Evolutionary conservation across 225 moss, liverwort and hornwort genomes (phyloP), one percentile per base, ranked within the genome.

Genomic region (Polytrichum commune): DNA sequence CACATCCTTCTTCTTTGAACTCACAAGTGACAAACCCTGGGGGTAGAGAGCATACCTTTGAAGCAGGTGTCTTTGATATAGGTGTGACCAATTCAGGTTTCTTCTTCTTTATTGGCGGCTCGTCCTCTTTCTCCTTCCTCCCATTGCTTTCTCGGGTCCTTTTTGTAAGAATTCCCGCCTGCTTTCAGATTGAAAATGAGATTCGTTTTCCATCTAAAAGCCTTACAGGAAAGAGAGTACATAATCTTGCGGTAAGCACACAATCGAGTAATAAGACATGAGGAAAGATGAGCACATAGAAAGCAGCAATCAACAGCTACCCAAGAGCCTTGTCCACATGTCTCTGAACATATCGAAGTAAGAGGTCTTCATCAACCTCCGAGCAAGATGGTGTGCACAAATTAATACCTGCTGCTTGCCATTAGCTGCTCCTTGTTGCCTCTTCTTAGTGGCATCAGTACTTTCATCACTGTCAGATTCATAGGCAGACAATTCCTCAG

Each of bases 391-490:
- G 9, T 61, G 22, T 61, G 60, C 0, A n/a, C 23, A 77, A 63
- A 10, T 19, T 53, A 24, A 23, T 54, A 73, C 72, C 64, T 73
- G 74, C 19, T 55, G 73, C 55, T 73, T 73, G 64, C 73, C 73
- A 35, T 73, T 73, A 1, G 33, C 13, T 55, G 54, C 9, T 18
- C 60, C 76, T 32, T 55, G 63, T 26, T 65, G 25, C 66, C 81
- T 87, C 62, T 79, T 80, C 72, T 84, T 84, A 1, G 69, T 75
- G 28, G 76, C 66, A 61, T 71, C 84, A 6, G 67, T 75, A 68
- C 87, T 84, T 68, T 84, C 77, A 60, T 87, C 87, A 76, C 81
- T 87, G 72, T 75, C 84, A 68, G 84, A 84, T 55, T 87, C 84
- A 23, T 60, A 84, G 18, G 66, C 84, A 18, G 84, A 87, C 27